These are phyloP conservation scores for Arbutus unedo DNA, from an alignment of 148 eudicot species.

Conservation along the genomic window DNA sequence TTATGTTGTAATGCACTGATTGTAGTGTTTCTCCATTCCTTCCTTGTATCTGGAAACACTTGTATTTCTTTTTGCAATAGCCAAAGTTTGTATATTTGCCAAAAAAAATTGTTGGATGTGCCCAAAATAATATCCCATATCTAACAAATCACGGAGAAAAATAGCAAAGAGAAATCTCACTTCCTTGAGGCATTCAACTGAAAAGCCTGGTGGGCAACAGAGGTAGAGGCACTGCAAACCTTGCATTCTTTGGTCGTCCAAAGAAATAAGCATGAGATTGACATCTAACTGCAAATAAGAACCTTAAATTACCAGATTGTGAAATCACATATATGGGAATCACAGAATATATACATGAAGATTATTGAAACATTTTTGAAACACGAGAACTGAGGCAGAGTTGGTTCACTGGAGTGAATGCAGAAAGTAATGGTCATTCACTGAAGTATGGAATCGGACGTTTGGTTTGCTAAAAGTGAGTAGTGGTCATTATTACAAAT, in stretches of 20 bases:
- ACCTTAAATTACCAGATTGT: constrained; percentile 1
- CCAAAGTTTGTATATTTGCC: neutral
- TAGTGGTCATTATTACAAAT: neutral
- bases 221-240: constrained; percentile 20
- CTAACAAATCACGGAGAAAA: neutral
- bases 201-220: constrained; percentile 19
- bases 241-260: constrained; percentile 21
- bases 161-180: constrained; percentile 16
- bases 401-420: neutral
- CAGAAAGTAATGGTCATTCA: neutral
- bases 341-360: neutral
- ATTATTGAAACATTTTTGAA: neutral
- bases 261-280: constrained; percentile 28
- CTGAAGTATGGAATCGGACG: neutral
- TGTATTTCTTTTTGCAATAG: neutral
- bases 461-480: neutral
- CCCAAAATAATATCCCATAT: neutral
- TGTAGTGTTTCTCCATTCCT: constrained; percentile 2
- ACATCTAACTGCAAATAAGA: constrained; percentile 28
- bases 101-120: neutral
- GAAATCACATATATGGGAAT: neutral
- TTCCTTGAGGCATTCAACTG: constrained; percentile 22
- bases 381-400: neutral
- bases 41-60: neutral
- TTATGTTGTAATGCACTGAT: neutral